Evolutionary conservation across 768 basidiomycete genomes (phyloP).

Genomic region (Leccinum imitatum): DNA sequence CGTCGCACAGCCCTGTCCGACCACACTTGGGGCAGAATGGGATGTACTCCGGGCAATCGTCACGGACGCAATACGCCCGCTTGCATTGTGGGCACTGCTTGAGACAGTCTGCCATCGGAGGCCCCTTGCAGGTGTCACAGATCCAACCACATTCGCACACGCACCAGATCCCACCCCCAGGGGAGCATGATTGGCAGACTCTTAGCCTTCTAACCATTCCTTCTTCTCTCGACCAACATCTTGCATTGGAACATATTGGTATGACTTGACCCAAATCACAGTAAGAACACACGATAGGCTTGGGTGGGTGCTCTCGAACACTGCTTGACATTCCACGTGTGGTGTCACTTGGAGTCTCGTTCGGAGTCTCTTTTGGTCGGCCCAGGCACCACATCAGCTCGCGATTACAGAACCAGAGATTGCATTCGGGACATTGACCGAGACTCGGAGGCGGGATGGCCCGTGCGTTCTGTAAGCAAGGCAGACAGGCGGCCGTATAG

Average conservation of each 20-base stretch:
- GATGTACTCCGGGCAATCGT: no score
- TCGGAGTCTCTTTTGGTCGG: constrained; percentile 12
- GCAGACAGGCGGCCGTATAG: constrained; percentile 4
- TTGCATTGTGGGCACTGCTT: no score
- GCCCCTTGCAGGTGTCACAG: no score
- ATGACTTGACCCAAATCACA: constrained; percentile 4
- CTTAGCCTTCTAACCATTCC: no score
- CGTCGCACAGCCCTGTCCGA: no score
- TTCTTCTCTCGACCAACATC: constrained; percentile 20
- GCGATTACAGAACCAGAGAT: constrained; percentile 19
- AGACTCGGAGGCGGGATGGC: constrained; percentile 1
- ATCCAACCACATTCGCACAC: no score
- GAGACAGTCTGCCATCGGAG: no score
- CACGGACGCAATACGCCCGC: no score
- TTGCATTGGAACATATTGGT: constrained; percentile 4
- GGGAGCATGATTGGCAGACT: no score
- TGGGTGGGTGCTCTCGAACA: constrained; percentile 15
- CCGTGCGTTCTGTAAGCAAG: constrained; percentile 8
- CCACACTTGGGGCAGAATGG: no score
- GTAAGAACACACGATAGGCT: constrained; percentile 12
- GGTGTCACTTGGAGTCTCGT: not conserved
- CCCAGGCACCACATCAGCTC: constrained; percentile 27
- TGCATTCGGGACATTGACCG: constrained; percentile 22
- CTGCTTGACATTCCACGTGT: not conserved
- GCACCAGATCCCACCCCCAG: no score